Evolutionary conservation across 805 yeast species (phyloP).

Genomic region (Starmerella potacharoeniae): DNA sequence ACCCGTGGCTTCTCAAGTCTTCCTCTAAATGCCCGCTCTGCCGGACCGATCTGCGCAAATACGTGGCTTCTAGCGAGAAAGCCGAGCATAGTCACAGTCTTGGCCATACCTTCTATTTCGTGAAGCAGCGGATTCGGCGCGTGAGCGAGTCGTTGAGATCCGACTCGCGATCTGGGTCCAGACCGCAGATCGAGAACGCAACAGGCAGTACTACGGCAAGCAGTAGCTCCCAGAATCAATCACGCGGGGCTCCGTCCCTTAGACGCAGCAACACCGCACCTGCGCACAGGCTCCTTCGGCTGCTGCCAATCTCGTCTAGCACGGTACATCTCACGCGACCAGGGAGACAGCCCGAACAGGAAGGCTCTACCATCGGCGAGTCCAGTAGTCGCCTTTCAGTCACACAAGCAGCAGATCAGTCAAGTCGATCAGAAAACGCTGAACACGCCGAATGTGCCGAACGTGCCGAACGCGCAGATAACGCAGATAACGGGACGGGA

Average conservation of each 20-base stretch:
- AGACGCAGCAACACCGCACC: background rate
- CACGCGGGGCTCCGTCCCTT: background rate
- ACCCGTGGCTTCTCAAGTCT: conserved; percentile 67
- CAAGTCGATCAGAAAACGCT: too few species aligned
- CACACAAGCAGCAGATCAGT: too few species aligned
- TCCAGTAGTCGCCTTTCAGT: background rate
- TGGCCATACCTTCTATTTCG: background rate
- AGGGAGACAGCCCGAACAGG: background rate
- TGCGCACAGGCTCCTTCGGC: background rate
- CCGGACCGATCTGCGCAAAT: conserved; percentile 43
- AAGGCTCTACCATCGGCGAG: background rate
- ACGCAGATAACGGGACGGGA: background rate
- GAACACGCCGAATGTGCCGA: too few species aligned
- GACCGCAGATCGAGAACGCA: background rate
- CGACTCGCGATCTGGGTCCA: background rate
- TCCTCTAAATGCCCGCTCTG: conserved; percentile 80
- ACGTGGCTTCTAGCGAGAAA: background rate
- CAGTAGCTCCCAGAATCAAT: background rate
- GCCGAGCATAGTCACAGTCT: background rate
- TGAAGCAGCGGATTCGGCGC: background rate
- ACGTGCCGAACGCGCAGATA: background rate
- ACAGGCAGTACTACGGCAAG: background rate
- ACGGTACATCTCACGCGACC: background rate
- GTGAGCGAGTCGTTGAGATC: background rate
- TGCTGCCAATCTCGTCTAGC: background rate